phyloP scores from a whole-genome alignment of 2,329 filamentous ascomycete genomes.

The Ophiobolus disseminans region DNA sequence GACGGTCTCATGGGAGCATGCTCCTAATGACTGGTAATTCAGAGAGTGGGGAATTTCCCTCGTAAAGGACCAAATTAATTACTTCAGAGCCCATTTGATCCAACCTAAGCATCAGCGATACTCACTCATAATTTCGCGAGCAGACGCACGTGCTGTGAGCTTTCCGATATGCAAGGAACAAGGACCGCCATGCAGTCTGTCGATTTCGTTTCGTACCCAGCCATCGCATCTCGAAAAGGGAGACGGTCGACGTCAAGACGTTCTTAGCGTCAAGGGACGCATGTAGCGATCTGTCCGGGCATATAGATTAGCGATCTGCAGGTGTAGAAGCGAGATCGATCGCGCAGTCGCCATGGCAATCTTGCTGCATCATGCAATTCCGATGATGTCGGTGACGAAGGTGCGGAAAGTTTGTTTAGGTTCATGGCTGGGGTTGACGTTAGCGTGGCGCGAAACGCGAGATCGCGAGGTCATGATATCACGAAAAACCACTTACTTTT shows the following conservation, averaged over 20 bases:
- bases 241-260: slow-evolving; percentile 30
- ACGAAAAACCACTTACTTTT: slow-evolving; percentile 18
- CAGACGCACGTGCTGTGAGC: too few relatives aligned
- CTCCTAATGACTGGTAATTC: too few relatives aligned
- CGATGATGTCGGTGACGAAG: slow-evolving; percentile 23
- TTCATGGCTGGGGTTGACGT: slow-evolving; percentile 21
- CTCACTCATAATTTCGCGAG: too few relatives aligned
- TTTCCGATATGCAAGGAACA: slow-evolving; percentile 3
- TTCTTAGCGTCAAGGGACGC: slow-evolving; percentile 31
- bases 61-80: too few relatives aligned
- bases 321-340: slow-evolving; percentile 28
- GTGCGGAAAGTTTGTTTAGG: slow-evolving; percentile 14
- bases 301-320: slow-evolving; percentile 24
- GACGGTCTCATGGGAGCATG: too few relatives aligned
- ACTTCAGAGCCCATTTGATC: too few relatives aligned
- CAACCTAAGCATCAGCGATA: too few relatives aligned
- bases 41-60: too few relatives aligned
- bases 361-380: slow-evolving; percentile 17
- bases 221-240: slow-evolving; percentile 3
- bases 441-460: slow-evolving; percentile 27
- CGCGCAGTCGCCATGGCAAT: slow-evolving; percentile 15
- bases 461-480: slow-evolving; percentile 28
- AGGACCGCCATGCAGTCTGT: background rate
- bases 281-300: slow-evolving; percentile 18
- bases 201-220: background rate